Base-by-base conservation (phyloP, 1,284 basidiomycete species). In the Phellopilus nigrolimitatus region DNA sequence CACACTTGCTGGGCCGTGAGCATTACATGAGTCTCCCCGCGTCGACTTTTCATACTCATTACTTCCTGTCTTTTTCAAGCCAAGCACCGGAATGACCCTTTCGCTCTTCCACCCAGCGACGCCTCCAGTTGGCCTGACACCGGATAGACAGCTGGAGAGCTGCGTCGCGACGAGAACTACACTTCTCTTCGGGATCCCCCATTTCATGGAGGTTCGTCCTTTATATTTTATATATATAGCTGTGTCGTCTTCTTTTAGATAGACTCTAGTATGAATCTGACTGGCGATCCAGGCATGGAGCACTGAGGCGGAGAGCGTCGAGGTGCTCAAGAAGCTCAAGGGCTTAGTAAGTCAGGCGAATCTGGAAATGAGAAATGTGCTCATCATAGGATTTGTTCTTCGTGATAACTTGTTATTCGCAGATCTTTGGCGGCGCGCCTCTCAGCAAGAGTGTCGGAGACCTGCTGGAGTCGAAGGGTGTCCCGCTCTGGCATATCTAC, bases 391-490 rank as follows among this genome's bases (percentile, higher is more conserved):
- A n/a, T 37, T 10, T 6, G 15, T 3, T 10, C 24, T 38, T 15
- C 43, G 15, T 6, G 8, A 8, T 27, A 36, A 8, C 7, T 24
- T 22, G 13, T 15, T 3, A 12, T 12, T 13, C 6, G n/a, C 15
- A 47, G 45, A 37, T 47, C 10, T 47, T 47, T 27, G 45, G 45
- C 21, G 45, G 45, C 15, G 45, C 45, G 7, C 45, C 45, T 10
- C 24, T 47, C 5, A 47, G 45, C 45, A 47, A 47, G 19, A 47
- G 45, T 19, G 45, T 37, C n/a, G 45, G 45, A 13, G 45, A 47
- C 28, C 21, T 36, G 12, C 36, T 47, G 4, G 27, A 47, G 33
- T 24, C 30, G 6, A 13, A 24, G 8, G 21, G 17, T 1, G 45
- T 38, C 12, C 33, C 45, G 2, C 45, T 47, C 1, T 47, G 45